Evolutionary conservation across 2,329 filamentous ascomycete species (phyloP).

Genomic region (Stagonosporopsis chrysanthemi): DNA sequence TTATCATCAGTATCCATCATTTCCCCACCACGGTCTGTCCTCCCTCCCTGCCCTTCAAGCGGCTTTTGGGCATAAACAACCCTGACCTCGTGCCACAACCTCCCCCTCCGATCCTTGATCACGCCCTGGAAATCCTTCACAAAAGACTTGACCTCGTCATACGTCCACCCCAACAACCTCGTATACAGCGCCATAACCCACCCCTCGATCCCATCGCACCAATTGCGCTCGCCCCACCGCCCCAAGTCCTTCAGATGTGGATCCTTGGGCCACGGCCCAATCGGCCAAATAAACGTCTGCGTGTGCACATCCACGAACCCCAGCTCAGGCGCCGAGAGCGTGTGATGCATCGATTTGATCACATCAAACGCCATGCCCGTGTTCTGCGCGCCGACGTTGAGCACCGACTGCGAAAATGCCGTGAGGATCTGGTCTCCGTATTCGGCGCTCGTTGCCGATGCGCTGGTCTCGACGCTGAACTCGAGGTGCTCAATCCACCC

Average conservation of each 20-base stretch:
- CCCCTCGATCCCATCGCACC: constrained; percentile 52
- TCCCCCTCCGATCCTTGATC: constrained; percentile 45
- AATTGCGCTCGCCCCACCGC: constrained; percentile 50
- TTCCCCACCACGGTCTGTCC: not conserved
- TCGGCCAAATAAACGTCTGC: constrained; percentile 41
- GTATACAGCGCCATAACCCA: constrained; percentile 53
- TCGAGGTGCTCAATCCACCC: constrained; percentile 56
- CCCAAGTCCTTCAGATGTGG: constrained; percentile 45
- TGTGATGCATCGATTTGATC: constrained; percentile 25
- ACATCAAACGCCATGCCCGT: constrained; percentile 39
- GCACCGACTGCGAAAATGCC: constrained; percentile 24
- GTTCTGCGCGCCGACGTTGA: constrained; percentile 27
- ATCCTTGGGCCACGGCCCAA: constrained; percentile 45
- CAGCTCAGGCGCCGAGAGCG: constrained; percentile 24
- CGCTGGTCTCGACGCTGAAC: constrained; percentile 38
- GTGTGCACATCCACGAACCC: constrained; percentile 43
- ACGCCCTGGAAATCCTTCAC: constrained; percentile 42
- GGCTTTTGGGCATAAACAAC: constrained; percentile 40
- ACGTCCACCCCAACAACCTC: constrained; percentile 47
- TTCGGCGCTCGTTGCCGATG: constrained; percentile 16
- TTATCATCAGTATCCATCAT: not conserved
- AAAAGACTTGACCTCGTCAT: constrained; percentile 46
- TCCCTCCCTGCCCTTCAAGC: constrained; percentile 20
- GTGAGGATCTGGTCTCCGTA: constrained; percentile 34
- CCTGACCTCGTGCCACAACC: constrained; percentile 51